These are phyloP conservation scores for Protomyces arabidopsidicola DNA, from an alignment of 1,139 yeast genomes.

Conservation along the genomic window DNA sequence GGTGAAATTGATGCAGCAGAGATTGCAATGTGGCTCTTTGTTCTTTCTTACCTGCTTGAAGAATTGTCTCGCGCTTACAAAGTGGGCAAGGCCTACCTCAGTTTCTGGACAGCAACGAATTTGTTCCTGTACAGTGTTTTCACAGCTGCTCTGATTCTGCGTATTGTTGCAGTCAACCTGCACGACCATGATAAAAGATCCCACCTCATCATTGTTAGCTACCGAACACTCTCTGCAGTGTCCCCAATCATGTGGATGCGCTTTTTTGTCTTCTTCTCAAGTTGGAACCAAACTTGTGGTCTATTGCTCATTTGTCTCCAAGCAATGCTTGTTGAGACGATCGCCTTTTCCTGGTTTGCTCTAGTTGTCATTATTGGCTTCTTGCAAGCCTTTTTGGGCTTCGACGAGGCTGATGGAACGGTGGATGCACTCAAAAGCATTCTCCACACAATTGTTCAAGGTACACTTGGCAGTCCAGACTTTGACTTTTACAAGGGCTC, in stretches of 20 bases:
- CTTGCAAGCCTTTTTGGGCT: constrained; percentile 78
- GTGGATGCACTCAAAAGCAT: constrained; percentile 67
- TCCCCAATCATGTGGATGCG: constrained; percentile 89
- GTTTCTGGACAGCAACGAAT: constrained; percentile 78
- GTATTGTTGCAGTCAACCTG: constrained; percentile 49
- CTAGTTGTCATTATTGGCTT: constrained; percentile 71
- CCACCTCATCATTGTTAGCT: constrained; percentile 59
- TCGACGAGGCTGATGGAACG: constrained; percentile 82
- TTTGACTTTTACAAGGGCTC: constrained; percentile 64
- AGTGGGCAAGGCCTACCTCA: constrained; percentile 62
- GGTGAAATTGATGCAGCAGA: constrained; percentile 49
- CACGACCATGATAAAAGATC: constrained; percentile 36
- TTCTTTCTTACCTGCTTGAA: constrained; percentile 61
- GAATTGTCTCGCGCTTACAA: constrained; percentile 68
- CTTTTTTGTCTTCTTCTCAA: constrained; percentile 58
- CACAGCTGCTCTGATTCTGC: constrained; percentile 44
- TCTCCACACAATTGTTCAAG: constrained; percentile 60
- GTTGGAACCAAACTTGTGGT: constrained; percentile 49
- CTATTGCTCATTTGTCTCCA: constrained; percentile 82
- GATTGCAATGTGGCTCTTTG: constrained; percentile 57
- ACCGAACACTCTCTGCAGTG: constrained; percentile 68
- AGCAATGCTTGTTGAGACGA: constrained; percentile 80
- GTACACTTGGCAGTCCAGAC: constrained; percentile 68
- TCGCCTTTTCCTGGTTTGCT: constrained; percentile 70
- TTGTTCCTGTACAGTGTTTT: constrained; percentile 10